A percentile compares a stretch with the other conserved stretches of the same genome.
Conservation (phyloP, 768 basidiomycete species). For the Pisolithus sp. region DNA sequence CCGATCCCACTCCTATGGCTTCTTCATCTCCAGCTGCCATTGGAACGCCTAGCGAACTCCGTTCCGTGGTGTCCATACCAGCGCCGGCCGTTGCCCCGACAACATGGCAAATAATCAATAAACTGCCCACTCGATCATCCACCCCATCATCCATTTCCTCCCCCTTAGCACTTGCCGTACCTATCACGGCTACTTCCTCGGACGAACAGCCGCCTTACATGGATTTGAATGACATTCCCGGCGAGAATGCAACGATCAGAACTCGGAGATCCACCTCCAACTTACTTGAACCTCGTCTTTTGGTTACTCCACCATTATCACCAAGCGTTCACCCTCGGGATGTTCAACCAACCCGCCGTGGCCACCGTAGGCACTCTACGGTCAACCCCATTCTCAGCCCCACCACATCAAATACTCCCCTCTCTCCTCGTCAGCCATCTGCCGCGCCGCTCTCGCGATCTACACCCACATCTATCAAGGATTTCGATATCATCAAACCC, state of each 20-base stretch:
- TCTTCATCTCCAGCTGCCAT: conserved; percentile 37
- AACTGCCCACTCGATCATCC: conserved; percentile 71
- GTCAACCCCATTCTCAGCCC: conserved; percentile 58
- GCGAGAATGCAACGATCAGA: conserved; percentile 40
- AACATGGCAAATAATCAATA: conserved; percentile 34
- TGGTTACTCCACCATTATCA: conserved; percentile 72
- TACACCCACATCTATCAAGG: conserved; percentile 89
- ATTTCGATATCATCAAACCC: conserved; percentile 99
- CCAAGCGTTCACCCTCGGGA: conserved; percentile 52
- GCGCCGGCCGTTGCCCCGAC: conserved; percentile 40
- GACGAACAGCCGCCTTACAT: conserved; percentile 61
- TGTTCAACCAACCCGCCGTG: conserved; percentile 38
- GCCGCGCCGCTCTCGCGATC: conserved; percentile 71
- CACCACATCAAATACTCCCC: conserved; percentile 42
- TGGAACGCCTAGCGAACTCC: conserved; percentile 15
- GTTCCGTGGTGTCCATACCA: conserved; percentile 27
- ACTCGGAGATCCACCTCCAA: conserved; percentile 62
- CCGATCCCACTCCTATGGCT: conserved; percentile 67
- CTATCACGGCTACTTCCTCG: conserved; percentile 66
- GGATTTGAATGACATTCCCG: conserved; percentile 51
- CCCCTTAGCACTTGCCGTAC: conserved; percentile 77
- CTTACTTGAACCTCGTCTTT: conserved; percentile 56
- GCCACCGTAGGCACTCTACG: conserved; percentile 68
- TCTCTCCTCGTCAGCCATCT: conserved; percentile 85
- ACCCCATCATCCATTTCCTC: conserved; percentile 87